phyloP scores from a whole-genome alignment of 192 early-diverging fungal species.

The Pilaira anomala region DNA sequence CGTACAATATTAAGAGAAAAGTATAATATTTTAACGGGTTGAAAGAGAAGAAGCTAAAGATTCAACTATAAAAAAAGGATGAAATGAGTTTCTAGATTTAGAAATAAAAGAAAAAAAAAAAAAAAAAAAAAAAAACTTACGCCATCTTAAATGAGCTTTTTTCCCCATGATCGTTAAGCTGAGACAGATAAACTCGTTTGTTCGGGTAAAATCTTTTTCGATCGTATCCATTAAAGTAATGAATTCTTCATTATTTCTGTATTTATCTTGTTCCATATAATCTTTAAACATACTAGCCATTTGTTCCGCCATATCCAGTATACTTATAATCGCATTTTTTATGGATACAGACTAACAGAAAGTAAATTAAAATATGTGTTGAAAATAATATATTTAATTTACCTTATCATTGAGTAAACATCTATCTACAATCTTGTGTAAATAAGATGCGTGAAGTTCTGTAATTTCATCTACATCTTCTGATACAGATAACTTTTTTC shows the following conservation, averaged over 20 bases:
- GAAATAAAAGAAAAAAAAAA: not conserved
- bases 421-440: conserved; percentile 29
- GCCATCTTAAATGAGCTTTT: conserved; percentile 20
- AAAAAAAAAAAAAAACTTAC: conserved; percentile 23
- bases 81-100: not conserved
- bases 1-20: not conserved
- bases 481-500: conserved; percentile 20
- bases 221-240: conserved; percentile 2
- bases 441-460: conserved; percentile 28
- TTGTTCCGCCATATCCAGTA: conserved; percentile 24
- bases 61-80: conserved; percentile 4
- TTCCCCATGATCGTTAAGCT: conserved; percentile 38
- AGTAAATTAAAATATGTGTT: not conserved
- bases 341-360: conserved; percentile 9
- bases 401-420: conserved; percentile 42
- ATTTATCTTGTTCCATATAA: not conserved
- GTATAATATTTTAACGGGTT: not conserved
- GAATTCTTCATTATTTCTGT: not conserved
- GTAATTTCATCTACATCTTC: conserved; percentile 42
- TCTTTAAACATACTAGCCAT: conserved; percentile 10
- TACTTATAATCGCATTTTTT: conserved; percentile 23
- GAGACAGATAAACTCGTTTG: conserved; percentile 27
- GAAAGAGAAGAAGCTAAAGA: conserved; percentile 5
- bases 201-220: conserved; percentile 23
- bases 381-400: not conserved